Evolutionary conservation across 1,139 yeast species (phyloP).

Genomic region (Spathaspora jeffriesii): DNA sequence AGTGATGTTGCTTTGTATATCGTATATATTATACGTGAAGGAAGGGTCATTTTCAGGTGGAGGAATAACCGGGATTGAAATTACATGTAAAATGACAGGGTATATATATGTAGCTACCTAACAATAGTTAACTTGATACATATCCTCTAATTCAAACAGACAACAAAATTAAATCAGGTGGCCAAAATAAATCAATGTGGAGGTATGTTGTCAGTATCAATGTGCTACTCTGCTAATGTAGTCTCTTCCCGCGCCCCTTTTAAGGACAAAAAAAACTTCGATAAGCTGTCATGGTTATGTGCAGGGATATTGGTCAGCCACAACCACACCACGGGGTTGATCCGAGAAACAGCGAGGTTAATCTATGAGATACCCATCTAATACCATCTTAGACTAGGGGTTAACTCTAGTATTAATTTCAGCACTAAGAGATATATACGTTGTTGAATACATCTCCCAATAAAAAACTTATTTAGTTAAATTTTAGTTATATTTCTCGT

Average conservation of each 20-base stretch:
- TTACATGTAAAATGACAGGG: no score
- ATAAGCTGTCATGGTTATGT: background rate
- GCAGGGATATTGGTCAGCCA: slow-evolving; percentile 1
- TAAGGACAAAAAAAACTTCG: background rate
- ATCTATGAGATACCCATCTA: no score
- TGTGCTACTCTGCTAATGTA: background rate
- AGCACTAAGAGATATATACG: no score
- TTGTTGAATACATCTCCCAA: no score
- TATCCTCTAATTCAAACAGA: background rate
- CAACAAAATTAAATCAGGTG: background rate
- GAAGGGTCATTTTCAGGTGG: no score
- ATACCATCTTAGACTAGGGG: no score
- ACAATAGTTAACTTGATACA: background rate
- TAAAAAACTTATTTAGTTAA: no score
- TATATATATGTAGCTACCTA: background rate
- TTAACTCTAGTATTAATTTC: no score
- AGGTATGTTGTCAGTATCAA: background rate
- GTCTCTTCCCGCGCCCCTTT: background rate
- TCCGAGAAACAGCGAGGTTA: no score
- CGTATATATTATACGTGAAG: background rate
- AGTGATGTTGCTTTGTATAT: slow-evolving; percentile 28
- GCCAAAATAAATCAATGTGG: background rate
- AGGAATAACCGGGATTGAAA: no score
- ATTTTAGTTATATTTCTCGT: no score
- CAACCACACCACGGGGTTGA: background rate